Evolutionary conservation across 257 asterid species (phyloP).

Genomic region (Solanum medicagineum): DNA sequence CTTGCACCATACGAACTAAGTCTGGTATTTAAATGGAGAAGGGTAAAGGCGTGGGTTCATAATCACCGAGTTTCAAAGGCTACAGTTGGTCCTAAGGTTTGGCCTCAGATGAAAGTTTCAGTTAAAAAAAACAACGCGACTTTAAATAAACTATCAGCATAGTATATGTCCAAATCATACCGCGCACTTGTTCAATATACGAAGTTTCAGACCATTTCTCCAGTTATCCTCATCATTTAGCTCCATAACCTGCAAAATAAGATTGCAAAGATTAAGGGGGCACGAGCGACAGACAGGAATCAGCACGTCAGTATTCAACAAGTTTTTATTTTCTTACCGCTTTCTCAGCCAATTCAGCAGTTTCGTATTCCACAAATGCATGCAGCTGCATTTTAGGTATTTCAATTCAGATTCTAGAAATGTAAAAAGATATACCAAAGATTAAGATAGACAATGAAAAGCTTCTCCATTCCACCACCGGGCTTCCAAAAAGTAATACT

Average conservation of each 20-base stretch:
- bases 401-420: not conserved
- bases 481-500: not conserved
- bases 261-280: not conserved
- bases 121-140: not conserved
- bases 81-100: not conserved
- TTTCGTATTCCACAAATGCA: slow-evolving; percentile 88
- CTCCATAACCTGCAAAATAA: slow-evolving; percentile 40
- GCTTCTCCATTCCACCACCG: not conserved
- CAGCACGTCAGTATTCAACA: not conserved
- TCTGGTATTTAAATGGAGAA: not conserved
- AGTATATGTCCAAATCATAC: slow-evolving; percentile 25
- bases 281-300: not conserved
- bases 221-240: slow-evolving; percentile 68
- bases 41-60: not conserved
- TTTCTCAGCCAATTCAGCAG: slow-evolving; percentile 66
- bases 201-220: slow-evolving; percentile 84
- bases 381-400: slow-evolving; percentile 47
- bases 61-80: not conserved
- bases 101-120: not conserved
- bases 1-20: not conserved
- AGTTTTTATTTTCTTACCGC: slow-evolving; percentile 36
- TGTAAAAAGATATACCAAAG: not conserved
- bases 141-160: not conserved
- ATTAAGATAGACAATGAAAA: not conserved
- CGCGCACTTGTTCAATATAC: slow-evolving; percentile 43